Percentiles rank a stretch among this genome's conserved stretches.
Evolutionary conservation across 306 rosid genomes (phyloP).

Genomic region (Cicer cuneatum): DNA sequence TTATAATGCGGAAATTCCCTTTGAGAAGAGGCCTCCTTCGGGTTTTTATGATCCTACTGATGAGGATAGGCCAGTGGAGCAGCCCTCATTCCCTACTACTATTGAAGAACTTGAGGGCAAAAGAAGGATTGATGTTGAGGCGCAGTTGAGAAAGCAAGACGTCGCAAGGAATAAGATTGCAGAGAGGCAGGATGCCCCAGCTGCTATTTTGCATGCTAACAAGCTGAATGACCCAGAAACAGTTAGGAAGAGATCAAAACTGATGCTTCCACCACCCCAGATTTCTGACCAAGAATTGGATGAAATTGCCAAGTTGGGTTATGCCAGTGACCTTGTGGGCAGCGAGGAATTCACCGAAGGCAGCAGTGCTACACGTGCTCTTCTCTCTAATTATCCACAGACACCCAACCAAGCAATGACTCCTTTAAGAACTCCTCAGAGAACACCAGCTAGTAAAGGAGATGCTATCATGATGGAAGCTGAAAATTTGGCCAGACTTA

Average conservation of each 20-base stretch:
- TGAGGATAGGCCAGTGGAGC: conserved; percentile 81
- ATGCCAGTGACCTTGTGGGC: conserved; percentile 86
- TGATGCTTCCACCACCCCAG: conserved; percentile 97
- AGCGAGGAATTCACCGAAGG: conserved; percentile 77
- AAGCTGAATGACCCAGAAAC: conserved; percentile 93
- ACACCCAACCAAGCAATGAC: conserved; percentile 80
- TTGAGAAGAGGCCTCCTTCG: conserved; percentile 94
- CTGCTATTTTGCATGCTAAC: conserved; percentile 88
- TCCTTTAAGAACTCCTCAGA: conserved; percentile 85
- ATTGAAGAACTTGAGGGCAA: conserved; percentile 96
- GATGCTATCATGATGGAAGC: conserved; percentile 98
- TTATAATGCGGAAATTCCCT: conserved; percentile 90
- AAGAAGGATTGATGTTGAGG: conserved; percentile 79
- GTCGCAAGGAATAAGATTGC: conserved; percentile 86
- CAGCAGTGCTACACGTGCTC: conserved; percentile 84
- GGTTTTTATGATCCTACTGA: conserved; percentile 85
- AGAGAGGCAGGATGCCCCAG: conserved; percentile 88
- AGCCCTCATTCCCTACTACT: conserved; percentile 78
- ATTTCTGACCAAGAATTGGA: conserved; percentile 91
- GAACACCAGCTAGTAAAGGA: conserved; percentile 94
- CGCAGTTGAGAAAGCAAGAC: conserved; percentile 88
- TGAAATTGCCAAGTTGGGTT: conserved; percentile 96
- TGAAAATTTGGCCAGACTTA: conserved; percentile 90
- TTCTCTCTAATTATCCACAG: conserved; percentile 88
- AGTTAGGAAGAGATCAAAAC: conserved; percentile 87